A percentile compares a stretch with the other conserved stretches of the same genome.
phyloP scores from a whole-genome alignment of 148 eudicot species.

The Camellia lanceoleosa region DNA sequence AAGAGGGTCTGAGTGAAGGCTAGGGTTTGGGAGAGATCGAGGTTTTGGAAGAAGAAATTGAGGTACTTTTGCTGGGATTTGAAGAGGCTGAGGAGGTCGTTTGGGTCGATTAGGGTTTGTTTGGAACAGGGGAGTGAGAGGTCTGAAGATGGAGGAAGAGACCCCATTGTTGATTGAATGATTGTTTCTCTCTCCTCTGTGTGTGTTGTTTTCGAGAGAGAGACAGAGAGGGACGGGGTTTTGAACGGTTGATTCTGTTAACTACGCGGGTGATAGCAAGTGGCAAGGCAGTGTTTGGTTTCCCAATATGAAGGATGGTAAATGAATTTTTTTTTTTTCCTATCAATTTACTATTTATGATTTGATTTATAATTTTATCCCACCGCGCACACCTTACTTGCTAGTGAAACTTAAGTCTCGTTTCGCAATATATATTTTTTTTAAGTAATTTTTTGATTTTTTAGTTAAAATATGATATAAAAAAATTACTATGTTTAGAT shows the following conservation, averaged over 20 bases:
- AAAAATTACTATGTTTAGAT: too few species aligned
- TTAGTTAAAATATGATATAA: too few species aligned
- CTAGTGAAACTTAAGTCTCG: too few species aligned
- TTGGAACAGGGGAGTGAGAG: not conserved
- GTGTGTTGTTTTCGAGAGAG: not conserved
- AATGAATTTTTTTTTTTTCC: too few species aligned
- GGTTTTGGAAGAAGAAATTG: slow-evolving; percentile 72
- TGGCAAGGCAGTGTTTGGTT: not conserved
- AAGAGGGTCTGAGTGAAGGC: slow-evolving; percentile 72
- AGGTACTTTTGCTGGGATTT: slow-evolving; percentile 74
- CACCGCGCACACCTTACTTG: too few species aligned
- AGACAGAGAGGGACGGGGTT: slow-evolving; percentile 5
- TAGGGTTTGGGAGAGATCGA: slow-evolving; percentile 67
- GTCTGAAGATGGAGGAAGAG: slow-evolving; percentile 25
- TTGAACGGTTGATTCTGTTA: slow-evolving; percentile 16
- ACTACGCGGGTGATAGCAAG: not conserved
- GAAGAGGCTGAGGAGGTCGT: slow-evolving; percentile 61
- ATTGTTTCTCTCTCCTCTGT: not conserved
- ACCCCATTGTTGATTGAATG: slow-evolving; percentile 28
- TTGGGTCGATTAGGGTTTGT: slow-evolving; percentile 19
- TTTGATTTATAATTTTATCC: too few species aligned
- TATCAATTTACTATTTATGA: too few species aligned
- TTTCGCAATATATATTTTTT: too few species aligned
- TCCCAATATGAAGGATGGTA: too few species aligned
- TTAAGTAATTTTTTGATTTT: too few species aligned